These are phyloP conservation scores for Trichoderma erinaceum DNA, from an alignment of 495 filamentous ascomycete species.

Conservation along the genomic window DNA sequence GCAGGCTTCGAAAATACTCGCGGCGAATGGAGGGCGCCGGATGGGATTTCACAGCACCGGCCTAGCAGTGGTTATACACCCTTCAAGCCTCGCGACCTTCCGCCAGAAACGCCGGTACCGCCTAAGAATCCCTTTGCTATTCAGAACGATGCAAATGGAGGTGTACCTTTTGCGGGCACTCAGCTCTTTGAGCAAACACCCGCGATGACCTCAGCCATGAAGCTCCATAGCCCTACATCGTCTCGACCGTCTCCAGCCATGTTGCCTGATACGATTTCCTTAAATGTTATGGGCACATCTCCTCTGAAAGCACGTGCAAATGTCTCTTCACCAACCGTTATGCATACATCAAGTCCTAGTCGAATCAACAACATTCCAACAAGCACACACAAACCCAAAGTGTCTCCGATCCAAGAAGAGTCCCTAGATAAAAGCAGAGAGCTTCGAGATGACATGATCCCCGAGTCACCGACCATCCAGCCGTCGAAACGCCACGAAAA, in stretches of 20 bases:
- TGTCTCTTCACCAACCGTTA: slow-evolving; percentile 29
- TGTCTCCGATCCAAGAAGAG: slow-evolving; percentile 12
- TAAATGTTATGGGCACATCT: slow-evolving; percentile 35
- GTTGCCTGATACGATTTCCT: slow-evolving; percentile 33
- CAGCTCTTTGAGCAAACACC: slow-evolving; percentile 43
- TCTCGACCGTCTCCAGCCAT: slow-evolving; percentile 42
- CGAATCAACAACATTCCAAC: background rate
- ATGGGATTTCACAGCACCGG: slow-evolving; percentile 16
- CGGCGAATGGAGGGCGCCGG: slow-evolving; percentile 23
- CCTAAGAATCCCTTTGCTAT: slow-evolving; percentile 36
- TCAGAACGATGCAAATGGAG: slow-evolving; percentile 23
- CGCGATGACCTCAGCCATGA: slow-evolving; percentile 34
- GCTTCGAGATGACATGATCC: slow-evolving; percentile 16
- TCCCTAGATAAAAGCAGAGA: too few species aligned
- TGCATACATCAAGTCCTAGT: slow-evolving; percentile 32
- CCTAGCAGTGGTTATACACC: slow-evolving; percentile 6
- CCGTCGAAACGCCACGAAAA: slow-evolving; percentile 8
- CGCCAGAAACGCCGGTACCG: slow-evolving; percentile 39
- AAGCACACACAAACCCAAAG: background rate
- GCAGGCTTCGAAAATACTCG: slow-evolving; percentile 16
- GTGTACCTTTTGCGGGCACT: slow-evolving; percentile 32
- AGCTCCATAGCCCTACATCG: slow-evolving; percentile 40
- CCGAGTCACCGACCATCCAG: slow-evolving; percentile 22
- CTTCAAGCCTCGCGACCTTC: slow-evolving; percentile 4
- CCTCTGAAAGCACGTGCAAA: slow-evolving; percentile 38